Evolutionary conservation across 768 basidiomycete species (phyloP), one percentile per base, ranked within the genome.

Genomic region (Leccinum disarticulatum): DNA sequence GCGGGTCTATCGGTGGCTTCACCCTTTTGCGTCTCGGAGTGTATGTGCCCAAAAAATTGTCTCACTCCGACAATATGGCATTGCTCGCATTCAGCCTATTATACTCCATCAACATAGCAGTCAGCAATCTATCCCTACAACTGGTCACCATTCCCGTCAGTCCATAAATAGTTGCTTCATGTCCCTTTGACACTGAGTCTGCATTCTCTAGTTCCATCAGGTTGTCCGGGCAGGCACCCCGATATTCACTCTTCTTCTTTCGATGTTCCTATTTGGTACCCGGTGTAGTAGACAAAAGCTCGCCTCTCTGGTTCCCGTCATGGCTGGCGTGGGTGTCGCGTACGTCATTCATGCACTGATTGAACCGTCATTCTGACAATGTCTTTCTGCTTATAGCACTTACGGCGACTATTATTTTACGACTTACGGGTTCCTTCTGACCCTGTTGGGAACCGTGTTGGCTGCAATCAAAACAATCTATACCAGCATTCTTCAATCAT

Each of bases 371-470:
- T 30, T 15, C 47, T 48, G 6, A 33, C n/a, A n/a, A 54, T 10
- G 19, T 13, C 38, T 28, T 30, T 33, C 31, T n/a, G n/a, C 6
- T 14, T 9, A 33, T 66, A 95, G 93, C 13, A 97, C 95, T 6
- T 96, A 93, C 58, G 97, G 95, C 56, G 95, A 98, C 69, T 98
- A 97, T 75, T 90, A 93, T 67, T 97, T 90, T 74, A 97, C 94
- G 1, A 73, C 79, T 2, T 85, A 84, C 73, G 97, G 97, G 5
- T 84, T 98, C 59, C 65, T 91, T 68, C 81, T 99, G 22, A 98
- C 97, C 0, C 81, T 99, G 14, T 75, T 95, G 17, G 97, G 97
- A 48, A 94, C 96, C 0, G 71, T 96, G 55, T 83, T 99, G 38
- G 97, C 97, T 6, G 90, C 97, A 8, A 76, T 97, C 56, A 98